phyloP scores from a whole-genome alignment of 2,329 filamentous ascomycete species.

The Nemania diffusa region DNA sequence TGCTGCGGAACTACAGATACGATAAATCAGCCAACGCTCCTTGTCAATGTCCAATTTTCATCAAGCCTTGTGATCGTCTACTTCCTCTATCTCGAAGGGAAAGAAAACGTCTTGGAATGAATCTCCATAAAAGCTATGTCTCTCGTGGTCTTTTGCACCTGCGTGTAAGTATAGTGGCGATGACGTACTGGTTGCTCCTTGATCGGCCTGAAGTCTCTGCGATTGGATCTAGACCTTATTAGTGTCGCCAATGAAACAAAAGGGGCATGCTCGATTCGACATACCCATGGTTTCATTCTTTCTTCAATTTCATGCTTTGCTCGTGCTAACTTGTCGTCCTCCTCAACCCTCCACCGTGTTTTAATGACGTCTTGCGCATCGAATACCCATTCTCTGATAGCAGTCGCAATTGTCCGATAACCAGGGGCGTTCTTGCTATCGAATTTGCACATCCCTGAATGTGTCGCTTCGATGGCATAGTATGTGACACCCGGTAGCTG shows the following conservation, averaged over 20 bases:
- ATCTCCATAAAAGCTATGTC: conserved; percentile 41
- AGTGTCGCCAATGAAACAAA: conserved; percentile 17
- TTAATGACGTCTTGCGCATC: conserved; percentile 65
- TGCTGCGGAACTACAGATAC: conserved; percentile 48
- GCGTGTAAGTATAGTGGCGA: conserved; percentile 42
- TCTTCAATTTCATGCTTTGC: conserved; percentile 59
- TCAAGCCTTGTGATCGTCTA: conserved; percentile 42
- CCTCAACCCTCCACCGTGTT: conserved; percentile 70
- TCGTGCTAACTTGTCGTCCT: conserved; percentile 60
- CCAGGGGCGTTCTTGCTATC: conserved; percentile 71
- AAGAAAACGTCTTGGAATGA: conserved; percentile 43
- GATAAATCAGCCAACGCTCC: conserved; percentile 48
- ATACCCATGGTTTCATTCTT: conserved; percentile 55
- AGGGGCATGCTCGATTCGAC: conserved; percentile 24
- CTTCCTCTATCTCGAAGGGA: conserved; percentile 50
- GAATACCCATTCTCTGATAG: conserved; percentile 62
- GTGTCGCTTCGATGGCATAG: conserved; percentile 67
- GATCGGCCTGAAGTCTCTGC: conserved; percentile 43
- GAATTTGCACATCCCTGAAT: conserved; percentile 56
- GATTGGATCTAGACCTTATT: conserved; percentile 45
- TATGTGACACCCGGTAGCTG: conserved; percentile 75
- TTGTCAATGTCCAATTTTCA: conserved; percentile 33
- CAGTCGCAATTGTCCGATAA: conserved; percentile 64
- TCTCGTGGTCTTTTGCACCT: conserved; percentile 35
- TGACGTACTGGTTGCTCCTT: conserved; percentile 48